Evolutionary conservation across 2,329 filamentous ascomycete genomes (phyloP), one percentile per base, ranked within the genome.

Genomic region (Penicillium freii): DNA sequence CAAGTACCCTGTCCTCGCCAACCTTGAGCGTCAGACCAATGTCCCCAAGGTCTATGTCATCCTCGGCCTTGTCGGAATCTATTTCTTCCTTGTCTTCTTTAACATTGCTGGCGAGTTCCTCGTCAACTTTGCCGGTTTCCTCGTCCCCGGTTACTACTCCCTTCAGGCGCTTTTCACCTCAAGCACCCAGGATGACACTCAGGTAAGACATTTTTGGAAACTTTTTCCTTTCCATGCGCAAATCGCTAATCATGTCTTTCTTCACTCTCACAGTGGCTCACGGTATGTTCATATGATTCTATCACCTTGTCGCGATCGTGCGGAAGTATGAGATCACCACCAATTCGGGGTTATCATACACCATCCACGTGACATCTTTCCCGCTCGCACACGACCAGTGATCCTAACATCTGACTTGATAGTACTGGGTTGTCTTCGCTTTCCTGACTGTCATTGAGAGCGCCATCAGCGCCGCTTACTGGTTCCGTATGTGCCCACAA

Each of bases 61-160:
- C 73, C 83, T 88, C 47, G 85, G 85, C 66, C 77, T 88, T 54
- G 82, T 78, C 62, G 84, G 83, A 57, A 78, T 87, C 61, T 88
- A 88, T 80, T 86, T 87, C 78, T 87, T 87, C 82, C 78, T 87
- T 54, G 80, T 88, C 75, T 88, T 88, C 79, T 88, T 88, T 79
- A 88, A 88, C 80, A 87, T 88, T 64, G 85, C 82, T 61, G 85
- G 85, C 74, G 82, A 84, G 69, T 87, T 88, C 75, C 81, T 88
- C 58, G 84, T 87, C 71, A 88, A 88, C 77, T 80, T 85, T 68
- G 84, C 84, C 60, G 85, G 85, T 60, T 88, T 88, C 73, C 71
- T 85, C 62, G 77, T 88, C 61, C 85, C 85, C 46, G 84, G 81
- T 63, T 88, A 87, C 78, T 88, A 87, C 75, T 87, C 85, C 27